Evolutionary conservation across 2,329 filamentous ascomycete species (phyloP).

Genomic region (Botryotinia calthae): DNA sequence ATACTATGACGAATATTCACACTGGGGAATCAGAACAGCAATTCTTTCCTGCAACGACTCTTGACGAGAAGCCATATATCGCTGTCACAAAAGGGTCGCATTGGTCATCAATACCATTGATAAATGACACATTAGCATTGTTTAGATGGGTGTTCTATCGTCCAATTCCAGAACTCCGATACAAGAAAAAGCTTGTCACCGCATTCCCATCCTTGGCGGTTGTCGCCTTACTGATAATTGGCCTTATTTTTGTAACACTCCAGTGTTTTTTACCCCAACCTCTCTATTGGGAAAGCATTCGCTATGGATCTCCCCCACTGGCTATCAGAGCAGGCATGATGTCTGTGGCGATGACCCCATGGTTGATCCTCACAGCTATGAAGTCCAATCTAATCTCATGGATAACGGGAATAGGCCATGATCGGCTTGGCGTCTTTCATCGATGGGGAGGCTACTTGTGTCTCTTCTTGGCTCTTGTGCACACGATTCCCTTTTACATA

Average conservation of each 20-base stretch:
- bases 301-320: conserved; percentile 81
- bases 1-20: conserved; percentile 58
- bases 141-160: conserved; percentile 88
- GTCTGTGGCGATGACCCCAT: conserved; percentile 84
- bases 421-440: conserved; percentile 88
- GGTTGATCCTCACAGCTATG: conserved; percentile 86
- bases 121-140: conserved; percentile 79
- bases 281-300: conserved; percentile 84
- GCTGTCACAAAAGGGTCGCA: conserved; percentile 63
- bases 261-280: conserved; percentile 88
- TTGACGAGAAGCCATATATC: conserved; percentile 52
- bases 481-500: conserved; percentile 85
- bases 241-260: conserved; percentile 69
- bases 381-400: conserved; percentile 85
- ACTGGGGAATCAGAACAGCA: conserved; percentile 45
- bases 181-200: conserved; percentile 62
- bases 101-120: conserved; percentile 67
- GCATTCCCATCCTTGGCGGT: conserved; percentile 80
- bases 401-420: conserved; percentile 86
- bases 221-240: conserved; percentile 63
- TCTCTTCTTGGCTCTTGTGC: conserved; percentile 76
- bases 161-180: conserved; percentile 71
- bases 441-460: conserved; percentile 88
- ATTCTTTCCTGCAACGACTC: conserved; percentile 68
- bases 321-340: conserved; percentile 90